A percentile compares a stretch with the other conserved stretches of the same genome.
These are phyloP conservation scores for Ambrosia artemisiifolia DNA, from an alignment of 129 eudicot species.

Conservation along the genomic window DNA sequence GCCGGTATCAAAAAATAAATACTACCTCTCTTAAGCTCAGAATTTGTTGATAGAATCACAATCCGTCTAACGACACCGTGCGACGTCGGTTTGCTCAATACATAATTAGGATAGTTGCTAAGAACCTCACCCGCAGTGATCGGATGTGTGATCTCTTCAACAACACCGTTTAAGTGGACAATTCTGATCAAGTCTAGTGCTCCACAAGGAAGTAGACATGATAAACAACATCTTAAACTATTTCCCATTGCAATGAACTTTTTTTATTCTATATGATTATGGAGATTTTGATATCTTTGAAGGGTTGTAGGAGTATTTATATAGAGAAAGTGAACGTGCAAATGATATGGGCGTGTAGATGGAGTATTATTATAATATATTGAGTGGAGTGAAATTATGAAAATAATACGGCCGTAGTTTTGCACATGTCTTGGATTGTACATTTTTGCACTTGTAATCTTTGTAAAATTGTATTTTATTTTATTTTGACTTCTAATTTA, in stretches of 20 bases:
- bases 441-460: conserved; percentile 14
- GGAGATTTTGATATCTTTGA: conserved; percentile 1
- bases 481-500: neutral
- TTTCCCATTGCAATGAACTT: conserved; percentile 48
- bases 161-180: conserved; percentile 72
- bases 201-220: conserved; percentile 92
- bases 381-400: conserved; percentile 24
- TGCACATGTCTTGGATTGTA: conserved; percentile 8
- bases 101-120: conserved; percentile 65
- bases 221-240: conserved; percentile 78
- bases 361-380: conserved; percentile 11
- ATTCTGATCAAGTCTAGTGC: conserved; percentile 86
- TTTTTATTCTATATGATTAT: neutral
- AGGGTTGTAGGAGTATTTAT: conserved; percentile 20
- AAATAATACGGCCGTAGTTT: conserved; percentile 17
- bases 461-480: neutral
- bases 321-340: conserved; percentile 15
- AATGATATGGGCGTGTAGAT: conserved; percentile 5
- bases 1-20: conserved; percentile 77
- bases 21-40: conserved; percentile 78
- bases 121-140: conserved; percentile 79
- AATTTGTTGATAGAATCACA: conserved; percentile 52
- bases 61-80: conserved; percentile 56
- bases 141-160: conserved; percentile 70
- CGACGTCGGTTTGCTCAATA: conserved; percentile 63